Evolutionary conservation across 257 asterid species (phyloP).

Genomic region (Solanum pennellii): DNA sequence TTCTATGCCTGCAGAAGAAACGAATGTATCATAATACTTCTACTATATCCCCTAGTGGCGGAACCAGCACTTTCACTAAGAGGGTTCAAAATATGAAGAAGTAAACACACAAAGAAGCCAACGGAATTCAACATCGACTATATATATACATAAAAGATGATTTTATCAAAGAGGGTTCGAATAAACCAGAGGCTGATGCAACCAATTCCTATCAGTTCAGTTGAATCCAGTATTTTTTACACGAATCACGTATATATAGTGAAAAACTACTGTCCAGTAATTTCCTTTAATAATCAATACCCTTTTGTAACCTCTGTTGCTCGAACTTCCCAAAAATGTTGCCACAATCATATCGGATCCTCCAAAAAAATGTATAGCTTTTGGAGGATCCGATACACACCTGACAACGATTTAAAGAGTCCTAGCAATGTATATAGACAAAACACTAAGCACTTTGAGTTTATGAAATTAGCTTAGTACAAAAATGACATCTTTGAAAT

Average conservation of each 20-base stretch:
- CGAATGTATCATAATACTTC: neutral
- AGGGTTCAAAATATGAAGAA: neutral
- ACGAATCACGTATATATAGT: neutral
- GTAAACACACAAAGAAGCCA: neutral
- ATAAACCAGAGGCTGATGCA: neutral
- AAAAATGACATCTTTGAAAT: neutral
- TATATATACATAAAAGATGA: neutral
- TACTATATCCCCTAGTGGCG: neutral
- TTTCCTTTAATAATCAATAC: neutral
- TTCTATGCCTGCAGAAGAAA: constrained; percentile 48
- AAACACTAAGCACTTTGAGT: neutral
- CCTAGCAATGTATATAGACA: neutral
- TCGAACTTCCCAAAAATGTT: neutral
- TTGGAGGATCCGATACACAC: neutral
- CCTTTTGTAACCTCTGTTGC: neutral
- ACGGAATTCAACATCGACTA: neutral
- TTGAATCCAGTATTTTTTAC: neutral
- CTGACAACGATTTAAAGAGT: neutral
- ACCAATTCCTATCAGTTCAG: neutral
- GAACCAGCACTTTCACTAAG: neutral
- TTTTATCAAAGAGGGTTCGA: neutral
- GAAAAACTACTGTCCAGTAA: neutral
- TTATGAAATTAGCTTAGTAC: neutral
- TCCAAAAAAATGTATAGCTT: neutral
- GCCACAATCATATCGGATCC: neutral